Evolutionary conservation across 805 yeast species (phyloP).

Genomic region (Debaryomyces hansenii): DNA sequence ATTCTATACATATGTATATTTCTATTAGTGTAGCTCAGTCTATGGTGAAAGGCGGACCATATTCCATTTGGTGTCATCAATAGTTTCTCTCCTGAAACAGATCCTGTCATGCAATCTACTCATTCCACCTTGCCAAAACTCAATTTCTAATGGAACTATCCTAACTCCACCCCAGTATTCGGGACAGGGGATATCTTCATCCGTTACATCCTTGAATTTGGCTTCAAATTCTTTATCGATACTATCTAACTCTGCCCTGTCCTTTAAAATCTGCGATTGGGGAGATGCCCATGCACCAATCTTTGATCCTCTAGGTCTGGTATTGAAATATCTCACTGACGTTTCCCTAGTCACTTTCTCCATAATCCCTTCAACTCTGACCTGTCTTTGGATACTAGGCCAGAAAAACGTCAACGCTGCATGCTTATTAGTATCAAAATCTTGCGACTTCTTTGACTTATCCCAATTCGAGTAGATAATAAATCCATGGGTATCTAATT

Average conservation of each 20-base stretch:
- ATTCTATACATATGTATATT: background rate
- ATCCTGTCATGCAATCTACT: conserved; percentile 90
- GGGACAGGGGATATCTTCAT: conserved; percentile 81
- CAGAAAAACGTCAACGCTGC: conserved; percentile 90
- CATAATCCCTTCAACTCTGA: conserved; percentile 84
- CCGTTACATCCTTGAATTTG: conserved; percentile 56
- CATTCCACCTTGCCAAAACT: conserved; percentile 96
- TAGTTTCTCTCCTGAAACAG: conserved; percentile 57
- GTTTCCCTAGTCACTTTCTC: conserved; percentile 74
- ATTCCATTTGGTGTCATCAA: conserved; percentile 55
- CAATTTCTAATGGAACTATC: conserved; percentile 84
- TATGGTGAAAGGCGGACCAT: conserved; percentile 73
- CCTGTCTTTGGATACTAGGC: conserved; percentile 89
- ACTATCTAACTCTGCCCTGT: conserved; percentile 63
- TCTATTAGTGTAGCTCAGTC: background rate
- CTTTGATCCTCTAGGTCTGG: conserved; percentile 90
- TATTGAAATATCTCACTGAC: conserved; percentile 72
- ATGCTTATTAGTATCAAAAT: conserved; percentile 67
- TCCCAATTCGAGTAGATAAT: conserved; percentile 91
- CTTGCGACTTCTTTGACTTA: conserved; percentile 76
- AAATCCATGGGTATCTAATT: conserved; percentile 81
- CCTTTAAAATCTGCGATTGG: conserved; percentile 63
- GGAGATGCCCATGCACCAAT: conserved; percentile 98
- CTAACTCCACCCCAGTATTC: conserved; percentile 95
- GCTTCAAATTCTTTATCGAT: conserved; percentile 47